Evolutionary conservation across 1,139 yeast species (phyloP).

Genomic region (Suhomyces terraborum): DNA sequence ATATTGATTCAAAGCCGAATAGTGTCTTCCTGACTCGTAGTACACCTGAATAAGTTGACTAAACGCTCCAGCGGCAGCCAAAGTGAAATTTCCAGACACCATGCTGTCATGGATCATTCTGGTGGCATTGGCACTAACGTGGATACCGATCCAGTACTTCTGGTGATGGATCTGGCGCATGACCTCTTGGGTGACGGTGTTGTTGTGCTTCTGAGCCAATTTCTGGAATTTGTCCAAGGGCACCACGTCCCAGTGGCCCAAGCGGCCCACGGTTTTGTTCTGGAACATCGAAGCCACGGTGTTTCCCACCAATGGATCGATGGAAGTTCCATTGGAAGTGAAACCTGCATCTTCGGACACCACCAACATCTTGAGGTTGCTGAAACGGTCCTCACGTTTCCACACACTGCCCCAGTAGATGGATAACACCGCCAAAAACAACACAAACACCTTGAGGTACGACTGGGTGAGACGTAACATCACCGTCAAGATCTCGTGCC

Average conservation of each 20-base stretch:
- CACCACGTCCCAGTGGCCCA: constrained; percentile 46
- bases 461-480: constrained; percentile 12
- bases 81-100: constrained; percentile 22
- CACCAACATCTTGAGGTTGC: constrained; percentile 47
- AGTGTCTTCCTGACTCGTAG: constrained; percentile 59
- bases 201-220: constrained; percentile 33
- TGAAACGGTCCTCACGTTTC: constrained; percentile 37
- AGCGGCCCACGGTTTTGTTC: constrained; percentile 14
- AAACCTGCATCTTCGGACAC: constrained; percentile 45
- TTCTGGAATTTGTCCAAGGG: constrained; percentile 29
- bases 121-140: constrained; percentile 50
- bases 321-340: constrained; percentile 21
- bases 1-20: constrained; percentile 40
- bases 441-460: constrained; percentile 22
- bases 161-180: constrained; percentile 46
- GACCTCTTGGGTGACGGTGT: constrained; percentile 38
- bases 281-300: constrained; percentile 30
- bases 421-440: constrained; percentile 40
- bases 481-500: neutral
- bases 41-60: constrained; percentile 32
- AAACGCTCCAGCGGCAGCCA: constrained; percentile 18
- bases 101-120: constrained; percentile 35
- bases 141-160: constrained; percentile 56
- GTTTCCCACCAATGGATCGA: constrained; percentile 34
- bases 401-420: constrained; percentile 65